phyloP scores from a whole-genome alignment of 2,329 filamentous ascomycete genomes.

The Colletotrichum orchidophilum region DNA sequence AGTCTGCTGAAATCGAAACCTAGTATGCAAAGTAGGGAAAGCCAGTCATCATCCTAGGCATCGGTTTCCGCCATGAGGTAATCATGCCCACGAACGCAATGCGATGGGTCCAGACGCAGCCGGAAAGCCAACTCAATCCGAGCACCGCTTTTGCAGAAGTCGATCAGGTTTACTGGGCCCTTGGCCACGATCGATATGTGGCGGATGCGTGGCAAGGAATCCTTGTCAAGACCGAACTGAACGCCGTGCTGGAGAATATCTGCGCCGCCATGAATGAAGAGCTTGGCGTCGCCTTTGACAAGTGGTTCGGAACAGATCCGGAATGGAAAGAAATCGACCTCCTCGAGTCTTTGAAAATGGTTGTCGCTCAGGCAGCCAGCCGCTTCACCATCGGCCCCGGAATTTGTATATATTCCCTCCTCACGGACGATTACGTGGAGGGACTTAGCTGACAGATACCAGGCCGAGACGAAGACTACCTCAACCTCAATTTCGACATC shows the following conservation, averaged over 20 bases:
- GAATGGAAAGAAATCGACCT: slow-evolving; percentile 48
- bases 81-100: slow-evolving; percentile 51
- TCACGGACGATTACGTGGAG: too few relatives aligned
- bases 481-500: slow-evolving; percentile 41
- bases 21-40: slow-evolving; percentile 54
- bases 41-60: slow-evolving; percentile 51
- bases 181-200: slow-evolving; percentile 46
- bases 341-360: slow-evolving; percentile 36
- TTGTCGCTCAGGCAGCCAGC: slow-evolving; percentile 43
- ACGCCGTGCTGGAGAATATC: slow-evolving; percentile 45
- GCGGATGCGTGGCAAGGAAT: slow-evolving; percentile 47
- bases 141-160: slow-evolving; percentile 49
- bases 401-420: slow-evolving; percentile 38
- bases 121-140: slow-evolving; percentile 47
- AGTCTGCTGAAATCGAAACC: not conserved
- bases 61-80: slow-evolving; percentile 51
- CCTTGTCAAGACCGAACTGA: slow-evolving; percentile 49
- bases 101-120: slow-evolving; percentile 51
- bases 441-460: not conserved
- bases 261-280: slow-evolving; percentile 47
- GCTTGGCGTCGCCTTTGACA: slow-evolving; percentile 45
- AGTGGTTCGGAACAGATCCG: slow-evolving; percentile 44
- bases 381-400: slow-evolving; percentile 45
- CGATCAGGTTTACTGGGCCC: slow-evolving; percentile 47
- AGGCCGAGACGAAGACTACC: slow-evolving; percentile 47